Base-by-base conservation (phyloP, 192 early-diverging fungal genomes). In the Rhizoclosmatium sp. region DNA sequence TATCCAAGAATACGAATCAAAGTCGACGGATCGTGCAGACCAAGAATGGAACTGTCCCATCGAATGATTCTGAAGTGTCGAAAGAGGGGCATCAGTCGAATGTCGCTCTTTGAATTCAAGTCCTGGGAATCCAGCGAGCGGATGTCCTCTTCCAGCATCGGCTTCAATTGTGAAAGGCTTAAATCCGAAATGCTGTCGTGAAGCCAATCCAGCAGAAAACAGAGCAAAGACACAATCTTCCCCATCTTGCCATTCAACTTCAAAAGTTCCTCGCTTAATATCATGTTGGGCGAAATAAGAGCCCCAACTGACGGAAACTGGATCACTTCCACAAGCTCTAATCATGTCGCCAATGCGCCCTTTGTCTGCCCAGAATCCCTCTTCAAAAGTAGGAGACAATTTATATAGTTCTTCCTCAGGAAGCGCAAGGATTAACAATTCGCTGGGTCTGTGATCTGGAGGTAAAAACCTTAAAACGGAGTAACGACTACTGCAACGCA, bases 361-460 rank as follows among this genome's bases (percentile, higher is more conserved):
- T 2, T 56, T 65, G 3, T 21, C 54, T 45, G 45, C 58, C 83
- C 85, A 90, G 56, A 84, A 77, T 4, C 78, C 65, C 2, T 82
- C 83, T 71, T 84, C 74, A 81, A 88, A 92, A 2, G 81, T 70
- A 2, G 90, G 89, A 66, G 76, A 72, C 7, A 92, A 68, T 42
- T 90, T 90, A 5, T 81, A 81, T 19, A 88, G 54, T 10, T 83
- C 76, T 14, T 80, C 51, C 46, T 74, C 85, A 40, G 65, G 16
- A 9, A 86, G 58, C 23, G 72, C 69, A 73, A 85, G 39, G 44
- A 85, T 59, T 39, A 67, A 44, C 19, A 85, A 81, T 42, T 76
- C 65, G 45, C 65, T 60, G 49, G 49, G 12, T 42, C 2, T 49
- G 67, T 58, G 51, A 16, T 49, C 59, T 42, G n/a, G 4, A 31